Evolutionary conservation across 2,329 filamentous ascomycete species (phyloP), one percentile per base, ranked within the genome.

Genomic region (Chrysoporthe austroafricana): DNA sequence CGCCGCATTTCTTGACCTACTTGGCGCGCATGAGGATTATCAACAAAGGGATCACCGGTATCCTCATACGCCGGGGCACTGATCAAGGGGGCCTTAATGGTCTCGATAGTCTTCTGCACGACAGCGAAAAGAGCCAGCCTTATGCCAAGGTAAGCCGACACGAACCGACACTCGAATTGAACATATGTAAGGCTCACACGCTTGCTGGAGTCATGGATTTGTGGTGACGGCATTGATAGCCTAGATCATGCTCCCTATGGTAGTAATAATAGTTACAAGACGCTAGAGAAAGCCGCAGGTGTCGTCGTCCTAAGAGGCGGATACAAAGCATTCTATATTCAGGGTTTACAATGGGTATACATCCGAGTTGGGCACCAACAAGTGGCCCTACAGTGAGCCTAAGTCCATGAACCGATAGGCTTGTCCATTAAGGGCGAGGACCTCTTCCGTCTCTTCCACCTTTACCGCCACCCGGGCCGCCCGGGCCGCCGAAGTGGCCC

Each of bases 401-500:
- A 9, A 13, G 32, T 42, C 3, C 16, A 39, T 39, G 16, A 52
- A 11, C 13, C 3, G 46, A 39, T 13, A 13, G n/a, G 4, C 5
- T 21, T 43, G 16, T 14, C 56, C n/a, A 7, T 36, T 32, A 65
- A 6, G 42, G 43, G 34, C 11, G 43, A 36, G 16, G 48, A n/a
- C 62, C 54, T 18, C 46, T 44, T 18, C 61, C 58, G 0, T 63
- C 54, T 14, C 14, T 64, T 13, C 64, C 61, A n/a, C 56, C 58
- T 32, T 39, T 62, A 13, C 69, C 66, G 21, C 56, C 60, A 36
- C 58, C 63, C 39, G 65, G 36, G 67, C 62, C 46, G 36, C 36
- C 56, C n/a, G 48, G 52, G 13, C 50, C 57, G 16, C 21, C 57
- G 43, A 61, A 64, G 8, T 67, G 63, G 39, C 64, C 69, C 69